phyloP scores from a whole-genome alignment of 1,139 yeast genomes.

The Kodamaea plutei region DNA sequence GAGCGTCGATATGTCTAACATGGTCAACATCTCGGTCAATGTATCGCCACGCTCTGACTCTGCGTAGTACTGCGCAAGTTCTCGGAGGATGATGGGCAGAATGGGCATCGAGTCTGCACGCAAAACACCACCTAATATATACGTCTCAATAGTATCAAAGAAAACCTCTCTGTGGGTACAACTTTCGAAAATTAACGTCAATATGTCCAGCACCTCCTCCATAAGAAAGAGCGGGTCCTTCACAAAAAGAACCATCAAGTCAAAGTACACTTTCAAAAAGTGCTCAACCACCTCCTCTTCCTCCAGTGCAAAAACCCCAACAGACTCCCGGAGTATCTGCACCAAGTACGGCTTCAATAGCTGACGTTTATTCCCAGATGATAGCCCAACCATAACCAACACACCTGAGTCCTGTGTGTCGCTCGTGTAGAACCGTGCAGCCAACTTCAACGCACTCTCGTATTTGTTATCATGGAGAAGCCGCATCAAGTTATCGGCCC shows the following conservation, averaged over 20 bases:
- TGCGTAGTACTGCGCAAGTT: constrained; percentile 51
- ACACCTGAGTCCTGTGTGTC: constrained; percentile 42
- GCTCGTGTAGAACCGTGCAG: constrained; percentile 46
- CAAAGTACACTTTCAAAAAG: constrained; percentile 20
- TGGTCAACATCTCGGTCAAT: constrained; percentile 63
- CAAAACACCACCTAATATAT: constrained; percentile 40
- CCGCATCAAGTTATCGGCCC: constrained; percentile 66
- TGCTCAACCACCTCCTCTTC: constrained; percentile 10
- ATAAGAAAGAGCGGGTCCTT: constrained; percentile 10
- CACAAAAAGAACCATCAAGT: constrained; percentile 20
- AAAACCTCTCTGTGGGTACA: constrained; percentile 35
- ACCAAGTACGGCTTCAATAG: constrained; percentile 54
- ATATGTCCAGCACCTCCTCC: constrained; percentile 29
- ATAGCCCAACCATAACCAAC: constrained; percentile 45
- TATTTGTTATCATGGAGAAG: constrained; percentile 49
- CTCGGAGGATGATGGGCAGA: constrained; percentile 61
- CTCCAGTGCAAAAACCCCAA: constrained; percentile 29
- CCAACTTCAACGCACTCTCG: constrained; percentile 51
- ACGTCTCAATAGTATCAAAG: constrained; percentile 49
- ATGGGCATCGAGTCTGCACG: constrained; percentile 32
- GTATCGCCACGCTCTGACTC: constrained; percentile 36
- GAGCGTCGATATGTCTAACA: constrained; percentile 58
- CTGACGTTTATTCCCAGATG: constrained; percentile 37
- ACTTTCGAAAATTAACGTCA: constrained; percentile 53
- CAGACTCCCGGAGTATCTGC: constrained; percentile 52